A percentile compares a stretch with the other conserved stretches of the same genome.
phyloP scores from a whole-genome alignment of 2,329 filamentous ascomycete genomes.

The Aureobasidium leucospermi region DNA sequence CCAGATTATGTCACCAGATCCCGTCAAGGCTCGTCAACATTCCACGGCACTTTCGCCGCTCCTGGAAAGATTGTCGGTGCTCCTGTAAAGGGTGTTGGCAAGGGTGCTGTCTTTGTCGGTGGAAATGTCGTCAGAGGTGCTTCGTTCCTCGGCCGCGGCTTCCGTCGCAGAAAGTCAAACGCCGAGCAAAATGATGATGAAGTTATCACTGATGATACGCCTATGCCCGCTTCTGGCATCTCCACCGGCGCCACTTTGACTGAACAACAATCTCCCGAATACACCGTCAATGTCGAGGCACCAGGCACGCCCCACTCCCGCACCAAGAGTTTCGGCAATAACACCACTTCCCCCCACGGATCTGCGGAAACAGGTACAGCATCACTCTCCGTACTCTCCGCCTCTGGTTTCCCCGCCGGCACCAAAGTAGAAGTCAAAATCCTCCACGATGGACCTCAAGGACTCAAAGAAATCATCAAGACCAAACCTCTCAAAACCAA shows the following conservation, averaged over 20 bases:
- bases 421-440: conserved; percentile 29
- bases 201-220: conserved; percentile 18
- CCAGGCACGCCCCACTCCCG: conserved; percentile 37
- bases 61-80: conserved; percentile 88
- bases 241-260: not conserved
- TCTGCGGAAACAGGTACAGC: conserved; percentile 64
- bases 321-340: conserved; percentile 36
- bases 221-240: conserved; percentile 2
- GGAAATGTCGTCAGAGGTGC: conserved; percentile 82
- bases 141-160: conserved; percentile 79
- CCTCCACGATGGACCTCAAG: conserved; percentile 45
- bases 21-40: conserved; percentile 85
- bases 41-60: conserved; percentile 79
- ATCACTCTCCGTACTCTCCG: conserved; percentile 70
- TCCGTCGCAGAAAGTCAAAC: conserved; percentile 58
- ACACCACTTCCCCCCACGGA: conserved; percentile 20
- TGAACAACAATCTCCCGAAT: not conserved
- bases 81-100: conserved; percentile 86
- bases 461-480: conserved; percentile 74
- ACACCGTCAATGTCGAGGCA: conserved; percentile 7
- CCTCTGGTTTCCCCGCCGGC: conserved; percentile 60
- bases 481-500: conserved; percentile 80
- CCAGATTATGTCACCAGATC: conserved; percentile 83
- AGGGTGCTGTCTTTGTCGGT: conserved; percentile 62
- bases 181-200: conserved; percentile 8